Evolutionary conservation across 192 early-diverging fungal genomes (phyloP), one percentile per base, ranked within the genome.

Genomic region (Rhizophagus clarus): DNA sequence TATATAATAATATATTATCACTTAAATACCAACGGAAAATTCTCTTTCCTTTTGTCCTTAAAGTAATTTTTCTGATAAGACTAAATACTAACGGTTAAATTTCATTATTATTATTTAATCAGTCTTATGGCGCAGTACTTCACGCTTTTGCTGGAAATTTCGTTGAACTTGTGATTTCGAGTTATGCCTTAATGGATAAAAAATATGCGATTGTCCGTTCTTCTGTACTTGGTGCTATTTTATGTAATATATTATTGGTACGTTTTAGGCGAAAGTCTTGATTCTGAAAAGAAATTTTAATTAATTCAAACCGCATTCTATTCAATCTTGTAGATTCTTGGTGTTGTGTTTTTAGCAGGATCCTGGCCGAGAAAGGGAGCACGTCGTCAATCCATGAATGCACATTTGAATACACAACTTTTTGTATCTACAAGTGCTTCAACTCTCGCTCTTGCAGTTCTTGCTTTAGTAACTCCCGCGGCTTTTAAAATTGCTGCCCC

Each of bases 161-260:
- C 2, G 80, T 86, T 69, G 85, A 86, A 72, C 69, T 86, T 70
- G 81, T 83, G 8, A 76, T 82, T 47, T 79, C 81, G 15, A 66
- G 77, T 2, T 84, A 83, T 29, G 85, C 85, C 4, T 72, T 86
- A 34, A 47, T 64, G 9, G 83, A 83, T 14, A 81, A 81, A 47
- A 40, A 81, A 2, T 77, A 84, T 26, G 24, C 51, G 11, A 81
- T 86, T 49, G 85, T 86, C 24, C 85, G 83, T 56, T 83, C 85
- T 29, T 82, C 94, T 8, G 84, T 97, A 62, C 87, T 99, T 17
- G 97, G 97, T 14, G 95, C 95, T 29, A 96, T 99, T 78, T 87
- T 99, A 22, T 95, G 93, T 77, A 99, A 99, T 82, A 84, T 97
- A 83, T 85, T 98, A 47, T 88, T 98, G 72, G 92, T 98, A 83